Conservation (phyloP, 306 rosid genomes). For the Medicago arabica region DNA sequence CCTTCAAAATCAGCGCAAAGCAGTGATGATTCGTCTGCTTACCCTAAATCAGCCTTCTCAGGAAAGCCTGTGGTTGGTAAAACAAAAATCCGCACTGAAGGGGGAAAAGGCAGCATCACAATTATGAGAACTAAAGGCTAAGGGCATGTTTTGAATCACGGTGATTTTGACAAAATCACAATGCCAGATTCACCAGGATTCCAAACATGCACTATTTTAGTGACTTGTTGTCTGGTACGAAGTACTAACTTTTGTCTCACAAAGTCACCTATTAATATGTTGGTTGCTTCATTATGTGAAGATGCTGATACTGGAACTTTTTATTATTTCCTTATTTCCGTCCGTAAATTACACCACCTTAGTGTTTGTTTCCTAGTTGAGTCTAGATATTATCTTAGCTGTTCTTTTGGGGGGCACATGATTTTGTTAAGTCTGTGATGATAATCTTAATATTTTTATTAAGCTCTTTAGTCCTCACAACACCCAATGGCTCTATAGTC, state of each 20-base stretch:
- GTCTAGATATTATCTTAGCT: conserved; percentile 33
- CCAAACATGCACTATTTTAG: no score
- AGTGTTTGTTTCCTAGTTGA: conserved; percentile 43
- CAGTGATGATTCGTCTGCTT: conserved; percentile 64
- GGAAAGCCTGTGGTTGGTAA: conserved; percentile 98
- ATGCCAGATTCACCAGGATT: no score
- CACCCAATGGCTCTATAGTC: conserved; percentile 13
- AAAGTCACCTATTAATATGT: conserved; percentile 23
- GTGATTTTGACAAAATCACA: no score
- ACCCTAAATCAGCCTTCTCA: conserved; percentile 93
- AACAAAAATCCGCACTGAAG: conserved; percentile 90
- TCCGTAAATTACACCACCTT: conserved; percentile 49
- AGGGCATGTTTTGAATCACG: conserved; percentile 14
- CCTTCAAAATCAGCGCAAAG: conserved; percentile 61
- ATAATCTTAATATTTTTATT: conserved; percentile 37
- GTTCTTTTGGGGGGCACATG: conserved; percentile 35
- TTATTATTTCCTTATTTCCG: conserved; percentile 34
- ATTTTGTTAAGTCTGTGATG: conserved; percentile 38
- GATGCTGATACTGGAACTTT: conserved; percentile 46
- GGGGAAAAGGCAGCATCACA: conserved; percentile 99
- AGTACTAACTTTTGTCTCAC: conserved; percentile 37
- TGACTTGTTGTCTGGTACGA: conserved; percentile 20
- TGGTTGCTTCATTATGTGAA: conserved; percentile 45
- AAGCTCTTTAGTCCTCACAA: conserved; percentile 33
- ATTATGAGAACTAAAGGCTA: conserved; percentile 95